Conservation (phyloP, 2,329 filamentous ascomycete species). For the Blastomyces parvus region DNA sequence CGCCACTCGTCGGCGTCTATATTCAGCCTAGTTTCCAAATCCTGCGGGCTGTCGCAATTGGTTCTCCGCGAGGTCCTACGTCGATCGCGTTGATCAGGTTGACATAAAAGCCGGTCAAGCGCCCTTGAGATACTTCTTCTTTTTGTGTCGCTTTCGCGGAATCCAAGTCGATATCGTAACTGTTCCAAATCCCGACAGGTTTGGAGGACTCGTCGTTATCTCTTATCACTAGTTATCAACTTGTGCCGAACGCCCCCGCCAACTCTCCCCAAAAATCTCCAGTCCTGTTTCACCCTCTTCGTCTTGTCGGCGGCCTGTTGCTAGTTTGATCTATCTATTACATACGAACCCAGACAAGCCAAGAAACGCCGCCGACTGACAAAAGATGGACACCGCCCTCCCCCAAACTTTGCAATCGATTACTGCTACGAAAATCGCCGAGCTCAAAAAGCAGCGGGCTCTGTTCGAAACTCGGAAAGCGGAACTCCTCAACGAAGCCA, state of each 20-base stretch:
- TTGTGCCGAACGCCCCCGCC: no score
- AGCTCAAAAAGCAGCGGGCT: conserved; percentile 44
- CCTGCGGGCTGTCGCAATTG: not conserved
- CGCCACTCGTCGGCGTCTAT: not conserved
- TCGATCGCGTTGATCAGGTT: not conserved
- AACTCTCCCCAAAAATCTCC: no score
- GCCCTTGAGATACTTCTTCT: not conserved
- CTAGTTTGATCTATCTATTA: not conserved
- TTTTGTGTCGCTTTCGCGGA: no score
- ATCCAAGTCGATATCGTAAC: not conserved
- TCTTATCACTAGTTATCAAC: not conserved
- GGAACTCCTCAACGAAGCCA: conserved; percentile 31
- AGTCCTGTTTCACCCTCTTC: not conserved
- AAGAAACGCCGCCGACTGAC: not conserved
- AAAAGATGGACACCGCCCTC: conserved; percentile 34
- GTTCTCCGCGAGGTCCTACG: not conserved
- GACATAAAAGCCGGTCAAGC: not conserved
- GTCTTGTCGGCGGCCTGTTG: not conserved
- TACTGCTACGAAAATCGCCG: conserved; percentile 48
- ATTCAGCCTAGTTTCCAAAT: not conserved
- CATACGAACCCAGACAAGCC: not conserved
- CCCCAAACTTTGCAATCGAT: conserved; percentile 48
- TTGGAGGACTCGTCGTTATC: not conserved
- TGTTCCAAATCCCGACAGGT: not conserved
- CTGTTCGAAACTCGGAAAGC: conserved; percentile 42